Conservation (phyloP, 2,329 filamentous ascomycete genomes). For the Blastomyces gilchristii region DNA sequence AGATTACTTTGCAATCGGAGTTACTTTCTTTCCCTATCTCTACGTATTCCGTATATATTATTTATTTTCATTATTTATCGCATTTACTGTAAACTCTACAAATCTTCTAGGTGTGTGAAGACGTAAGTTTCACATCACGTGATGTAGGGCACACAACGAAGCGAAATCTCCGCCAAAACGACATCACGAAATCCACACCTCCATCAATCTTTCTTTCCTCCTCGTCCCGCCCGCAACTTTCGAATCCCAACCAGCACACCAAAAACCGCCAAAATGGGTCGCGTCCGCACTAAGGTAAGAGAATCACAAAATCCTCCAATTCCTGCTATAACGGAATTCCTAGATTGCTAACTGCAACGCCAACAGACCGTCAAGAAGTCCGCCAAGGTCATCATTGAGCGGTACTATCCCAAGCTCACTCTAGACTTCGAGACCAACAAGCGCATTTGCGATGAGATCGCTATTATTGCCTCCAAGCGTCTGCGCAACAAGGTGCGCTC, state of each 20-base stretch:
- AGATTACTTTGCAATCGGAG: not conserved
- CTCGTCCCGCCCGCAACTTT: constrained; percentile 4
- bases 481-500: constrained; percentile 87
- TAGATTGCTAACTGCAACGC: constrained; percentile 5
- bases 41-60: not conserved
- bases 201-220: not conserved
- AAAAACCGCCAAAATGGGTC: constrained; percentile 39
- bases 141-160: constrained; percentile 13
- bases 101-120: not conserved
- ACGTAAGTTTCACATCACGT: constrained; percentile 10
- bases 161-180: constrained; percentile 6
- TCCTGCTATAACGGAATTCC: not conserved
- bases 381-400: constrained; percentile 99
- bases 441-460: constrained; percentile 99
- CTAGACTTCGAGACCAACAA: constrained; percentile 99
- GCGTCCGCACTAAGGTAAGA: constrained; percentile 38
- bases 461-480: constrained; percentile 97
- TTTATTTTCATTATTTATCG: too few species aligned
- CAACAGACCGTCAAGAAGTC: constrained; percentile 61
- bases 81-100: too few species aligned
- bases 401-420: constrained; percentile 93
- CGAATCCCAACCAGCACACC: constrained; percentile 34
- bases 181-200: not conserved
- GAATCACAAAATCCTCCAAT: not conserved
- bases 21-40: not conserved